Conservation (phyloP, 345 rosid species). For the Ailanthus altissimus region DNA sequence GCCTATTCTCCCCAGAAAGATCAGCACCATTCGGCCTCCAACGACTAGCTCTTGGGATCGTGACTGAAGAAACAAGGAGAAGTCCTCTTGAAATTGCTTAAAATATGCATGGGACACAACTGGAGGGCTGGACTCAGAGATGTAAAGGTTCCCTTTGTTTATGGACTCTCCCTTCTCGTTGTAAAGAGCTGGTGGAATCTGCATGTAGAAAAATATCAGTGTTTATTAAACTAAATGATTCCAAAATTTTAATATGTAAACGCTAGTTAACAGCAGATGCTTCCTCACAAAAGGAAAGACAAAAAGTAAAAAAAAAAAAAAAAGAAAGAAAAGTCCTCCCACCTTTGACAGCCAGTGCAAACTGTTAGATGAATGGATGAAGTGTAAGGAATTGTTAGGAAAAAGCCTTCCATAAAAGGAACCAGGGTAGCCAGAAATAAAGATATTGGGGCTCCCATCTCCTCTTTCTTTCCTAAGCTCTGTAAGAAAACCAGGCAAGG, state of each 20-base stretch:
- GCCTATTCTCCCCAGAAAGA: conserved; percentile 66
- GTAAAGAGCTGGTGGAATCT: conserved; percentile 73
- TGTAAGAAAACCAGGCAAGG: conserved; percentile 46
- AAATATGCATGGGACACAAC: conserved; percentile 62
- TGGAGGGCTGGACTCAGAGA: conserved; percentile 62
- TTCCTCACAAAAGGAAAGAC: too few relatives aligned
- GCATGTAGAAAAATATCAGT: background rate
- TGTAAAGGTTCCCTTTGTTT: conserved; percentile 70
- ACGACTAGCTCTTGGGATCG: conserved; percentile 59
- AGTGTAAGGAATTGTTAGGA: conserved; percentile 65
- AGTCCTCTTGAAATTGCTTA: conserved; percentile 71
- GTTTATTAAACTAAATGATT: background rate
- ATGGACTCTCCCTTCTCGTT: conserved; percentile 64
- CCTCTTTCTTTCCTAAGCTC: conserved; percentile 34
- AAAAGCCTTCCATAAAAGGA: conserved; percentile 87
- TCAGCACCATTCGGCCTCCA: conserved; percentile 73
- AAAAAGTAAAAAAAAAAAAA: too few relatives aligned
- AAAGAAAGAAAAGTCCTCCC: background rate
- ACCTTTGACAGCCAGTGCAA: conserved; percentile 98
- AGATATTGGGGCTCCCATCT: conserved; percentile 26
- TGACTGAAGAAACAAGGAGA: conserved; percentile 58
- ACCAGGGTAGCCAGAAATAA: conserved; percentile 59
- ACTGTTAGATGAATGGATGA: conserved; percentile 68
- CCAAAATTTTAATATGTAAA: background rate
- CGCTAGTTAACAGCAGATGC: too few relatives aligned